Evolutionary conservation across 202 grass and related monocot species (phyloP), one percentile per base, ranked within the genome.

Genomic region (Elaeis oleifera): DNA sequence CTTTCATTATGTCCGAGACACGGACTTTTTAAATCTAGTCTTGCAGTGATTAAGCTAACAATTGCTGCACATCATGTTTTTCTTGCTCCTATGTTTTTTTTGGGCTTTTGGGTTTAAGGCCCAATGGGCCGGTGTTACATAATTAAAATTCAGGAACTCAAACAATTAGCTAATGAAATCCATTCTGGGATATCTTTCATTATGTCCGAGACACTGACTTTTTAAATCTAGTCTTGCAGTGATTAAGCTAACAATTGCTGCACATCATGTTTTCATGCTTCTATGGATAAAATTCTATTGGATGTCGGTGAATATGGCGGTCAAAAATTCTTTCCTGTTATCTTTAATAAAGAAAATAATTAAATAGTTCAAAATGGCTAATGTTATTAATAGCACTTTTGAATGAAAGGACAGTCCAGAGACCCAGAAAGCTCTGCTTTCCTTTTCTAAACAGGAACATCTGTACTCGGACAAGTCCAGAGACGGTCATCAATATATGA

Each of bases 251-350:
- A 76, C 82, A 52, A 75, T 85, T 70, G 82, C 79, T 57, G 58
- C 85, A 74, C 82, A 90, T 77, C 65, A 85, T 56, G 82, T 90
- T 50, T 85, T 21, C 73, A 90, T 83, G 79, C 87, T 21, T 82
- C 87, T 19, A 74, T 85, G 71, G 87, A 90, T 69, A 85, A 85
- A 68, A 85, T 85, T 70, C 57, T 85, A 24, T 90, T 82, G 87
- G 87, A 90, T 80, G 75, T 80, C 82, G 87, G 87, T 67, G 79
- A 83, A 51, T 23, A 23, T 23, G 23, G 23, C 1, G 23, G 23
- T 23, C 23, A 23, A 1, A 23, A 1, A 23, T 23, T 23, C 23
- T 23, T 23, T 23, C 23, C 2, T 23, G 23, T 23, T 23, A 23
- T 23, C 23, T 23, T 23, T 23, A 23, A 23, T 23, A 1, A 23